Percentiles rank a stretch among this genome's conserved stretches.
These are phyloP conservation scores for Podaxis sp. DNA, from an alignment of 768 basidiomycete genomes.

Conservation along the genomic window DNA sequence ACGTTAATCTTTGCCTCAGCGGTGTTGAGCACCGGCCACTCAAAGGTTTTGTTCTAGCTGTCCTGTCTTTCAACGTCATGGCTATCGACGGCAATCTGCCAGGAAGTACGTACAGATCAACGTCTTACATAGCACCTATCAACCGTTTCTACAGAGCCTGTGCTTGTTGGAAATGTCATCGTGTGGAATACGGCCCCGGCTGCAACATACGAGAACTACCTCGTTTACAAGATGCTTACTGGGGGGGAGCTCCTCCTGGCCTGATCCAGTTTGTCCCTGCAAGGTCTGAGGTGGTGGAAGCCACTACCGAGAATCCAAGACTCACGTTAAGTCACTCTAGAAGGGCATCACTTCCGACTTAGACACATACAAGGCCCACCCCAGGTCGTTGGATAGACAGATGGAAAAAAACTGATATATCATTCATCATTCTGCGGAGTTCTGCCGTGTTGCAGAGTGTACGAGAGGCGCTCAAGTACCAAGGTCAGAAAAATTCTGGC, in stretches of 20 bases:
- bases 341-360: conserved; percentile 90
- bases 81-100: conserved; percentile 97
- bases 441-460: conserved; percentile 85
- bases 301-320: conserved; percentile 72
- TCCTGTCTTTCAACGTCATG: conserved; percentile 98
- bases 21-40: conserved; percentile 94
- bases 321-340: conserved; percentile 95
- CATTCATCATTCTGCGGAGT: conserved; percentile 83
- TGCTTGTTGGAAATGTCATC: conserved; percentile 90
- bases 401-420: conserved; percentile 98
- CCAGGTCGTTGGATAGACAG: conserved; percentile 96
- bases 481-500: conserved; percentile 47
- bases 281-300: conserved; percentile 82
- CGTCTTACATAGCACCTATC: conserved; percentile 7
- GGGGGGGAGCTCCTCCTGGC: conserved; percentile 90
- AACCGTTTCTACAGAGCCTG: conserved; percentile 58
- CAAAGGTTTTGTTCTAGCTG: conserved; percentile 96
- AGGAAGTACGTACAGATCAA: conserved; percentile 43
- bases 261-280: conserved; percentile 98
- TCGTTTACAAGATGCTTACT: conserved; percentile 85
- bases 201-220: conserved; percentile 93
- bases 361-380: conserved; percentile 86
- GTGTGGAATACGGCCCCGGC: conserved; percentile 98
- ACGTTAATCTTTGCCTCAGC: conserved; percentile 38
- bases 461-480: conserved; percentile 94